Evolutionary conservation across 2,329 filamentous ascomycete genomes (phyloP), one percentile per base, ranked within the genome.

Genomic region (Colletotrichum kahawae): DNA sequence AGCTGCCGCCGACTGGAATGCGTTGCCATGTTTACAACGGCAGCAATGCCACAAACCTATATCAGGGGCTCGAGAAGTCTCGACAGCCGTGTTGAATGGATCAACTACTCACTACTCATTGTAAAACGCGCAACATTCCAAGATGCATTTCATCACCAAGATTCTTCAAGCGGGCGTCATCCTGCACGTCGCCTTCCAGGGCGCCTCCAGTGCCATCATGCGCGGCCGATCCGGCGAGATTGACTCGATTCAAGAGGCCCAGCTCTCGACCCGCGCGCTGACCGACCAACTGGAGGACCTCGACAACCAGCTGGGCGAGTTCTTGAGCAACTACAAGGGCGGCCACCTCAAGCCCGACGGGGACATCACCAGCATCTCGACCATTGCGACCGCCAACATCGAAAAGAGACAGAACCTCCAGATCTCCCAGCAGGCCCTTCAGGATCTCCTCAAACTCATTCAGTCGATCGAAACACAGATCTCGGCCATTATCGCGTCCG

Each of bases 61-160:
- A 77, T 74, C 67, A 77, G 60, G 65, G 48, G 69, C 74, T 74
- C 74, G 70, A 74, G 56, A 70, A 68, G 74, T 74, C 72, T 75
- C 71, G 67, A 51, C 13, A 48, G 59, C 33, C 24, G n/a, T 36
- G 60, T 38, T 38, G 68, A 51, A 33, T 27, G 24, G 64, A n/a
- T 31, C 5, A 66, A 56, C 48, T 51, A 76, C 59, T 27, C 31
- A 31, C 21, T 73, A 27, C 60, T 70, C 51, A 70, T 33, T 34
- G 31, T 4, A 29, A 66, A 51, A 21, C 43, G 43, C 43, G n/a
- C 43, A 51, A 62, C 64, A 70, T 68, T 69, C 60, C 63, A 72
- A 71, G 3, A 77, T 77, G 76, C 71, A 70, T 64, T 62, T 76
- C 67, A 56, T 75, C 43, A 69, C 65, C 21, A 77, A 72, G n/a